Conservation (phyloP, 495 filamentous ascomycete genomes). For the Talaromyces adpressus region DNA sequence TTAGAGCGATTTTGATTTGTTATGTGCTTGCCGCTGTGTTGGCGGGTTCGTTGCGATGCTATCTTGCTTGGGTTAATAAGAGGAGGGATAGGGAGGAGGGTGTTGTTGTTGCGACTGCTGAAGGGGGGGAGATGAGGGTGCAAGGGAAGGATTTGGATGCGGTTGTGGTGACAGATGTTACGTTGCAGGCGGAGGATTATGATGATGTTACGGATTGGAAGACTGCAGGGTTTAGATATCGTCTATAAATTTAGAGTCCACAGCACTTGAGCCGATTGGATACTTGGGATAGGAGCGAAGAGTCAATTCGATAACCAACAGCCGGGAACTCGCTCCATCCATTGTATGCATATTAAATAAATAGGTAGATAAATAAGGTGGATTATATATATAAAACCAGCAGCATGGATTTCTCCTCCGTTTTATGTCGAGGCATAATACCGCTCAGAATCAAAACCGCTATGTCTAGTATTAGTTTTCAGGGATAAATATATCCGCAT, state of each 20-base stretch:
- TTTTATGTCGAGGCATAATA: neutral
- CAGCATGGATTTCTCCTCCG: neutral
- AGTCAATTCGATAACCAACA: neutral
- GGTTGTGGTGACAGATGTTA: constrained; percentile 21
- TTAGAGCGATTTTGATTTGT: constrained; percentile 45
- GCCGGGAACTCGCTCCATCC: neutral
- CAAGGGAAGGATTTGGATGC: constrained; percentile 30
- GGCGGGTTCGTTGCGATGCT: constrained; percentile 30
- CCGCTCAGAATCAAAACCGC: neutral
- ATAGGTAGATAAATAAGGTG: neutral
- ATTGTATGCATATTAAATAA: neutral
- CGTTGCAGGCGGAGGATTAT: constrained; percentile 31
- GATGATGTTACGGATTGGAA: constrained; percentile 49
- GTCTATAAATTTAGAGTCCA: constrained; percentile 11
- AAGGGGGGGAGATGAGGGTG: constrained; percentile 24
- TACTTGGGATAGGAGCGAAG: neutral
- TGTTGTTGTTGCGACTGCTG: constrained; percentile 10
- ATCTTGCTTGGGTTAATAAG: constrained; percentile 33
- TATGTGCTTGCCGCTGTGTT: constrained; percentile 37
- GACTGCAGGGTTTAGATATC: constrained; percentile 45
- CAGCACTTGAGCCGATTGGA: no score
- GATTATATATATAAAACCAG: neutral
- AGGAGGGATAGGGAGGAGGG: constrained; percentile 33
- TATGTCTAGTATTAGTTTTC: constrained; percentile 5
- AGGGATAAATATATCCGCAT: constrained; percentile 5